Conservation (phyloP, 371 early-diverging fungal genomes). For the Mortierella sp. region DNA sequence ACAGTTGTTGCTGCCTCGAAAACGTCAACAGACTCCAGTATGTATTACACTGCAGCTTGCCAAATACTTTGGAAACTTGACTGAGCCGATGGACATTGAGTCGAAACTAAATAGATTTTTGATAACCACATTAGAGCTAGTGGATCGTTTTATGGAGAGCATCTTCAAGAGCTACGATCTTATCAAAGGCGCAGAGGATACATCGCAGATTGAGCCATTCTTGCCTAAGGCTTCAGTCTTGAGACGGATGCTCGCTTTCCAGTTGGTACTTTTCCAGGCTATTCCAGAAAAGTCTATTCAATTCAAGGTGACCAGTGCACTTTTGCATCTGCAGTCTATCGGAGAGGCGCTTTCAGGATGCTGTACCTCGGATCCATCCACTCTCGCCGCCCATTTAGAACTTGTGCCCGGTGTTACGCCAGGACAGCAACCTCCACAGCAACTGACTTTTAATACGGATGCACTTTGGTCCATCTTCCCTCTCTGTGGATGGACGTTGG, state of each 20-base stretch:
- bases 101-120: neutral
- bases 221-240: slow-evolving; percentile 36
- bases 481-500: slow-evolving; percentile 42
- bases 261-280: slow-evolving; percentile 43
- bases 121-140: slow-evolving; percentile 22
- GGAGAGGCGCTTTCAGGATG: slow-evolving; percentile 48
- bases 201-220: slow-evolving; percentile 30
- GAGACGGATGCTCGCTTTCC: slow-evolving; percentile 44
- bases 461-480: slow-evolving; percentile 47
- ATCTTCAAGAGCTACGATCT: slow-evolving; percentile 41
- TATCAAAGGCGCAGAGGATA: slow-evolving; percentile 49
- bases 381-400: slow-evolving; percentile 37
- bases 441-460: slow-evolving; percentile 33
- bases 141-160: slow-evolving; percentile 41
- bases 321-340: slow-evolving; percentile 43
- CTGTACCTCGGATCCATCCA: slow-evolving; percentile 41
- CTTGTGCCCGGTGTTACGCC: slow-evolving; percentile 7
- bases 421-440: slow-evolving; percentile 18
- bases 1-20: slow-evolving; percentile 25
- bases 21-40: slow-evolving; percentile 8
- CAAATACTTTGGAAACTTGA: neutral
- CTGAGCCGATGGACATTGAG: neutral
- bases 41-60: neutral
- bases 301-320: slow-evolving; percentile 31
- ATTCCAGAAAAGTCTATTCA: slow-evolving; percentile 40